These are phyloP conservation scores for Rhizopogon vesiculosus DNA, from an alignment of 768 basidiomycete genomes.

Conservation along the genomic window DNA sequence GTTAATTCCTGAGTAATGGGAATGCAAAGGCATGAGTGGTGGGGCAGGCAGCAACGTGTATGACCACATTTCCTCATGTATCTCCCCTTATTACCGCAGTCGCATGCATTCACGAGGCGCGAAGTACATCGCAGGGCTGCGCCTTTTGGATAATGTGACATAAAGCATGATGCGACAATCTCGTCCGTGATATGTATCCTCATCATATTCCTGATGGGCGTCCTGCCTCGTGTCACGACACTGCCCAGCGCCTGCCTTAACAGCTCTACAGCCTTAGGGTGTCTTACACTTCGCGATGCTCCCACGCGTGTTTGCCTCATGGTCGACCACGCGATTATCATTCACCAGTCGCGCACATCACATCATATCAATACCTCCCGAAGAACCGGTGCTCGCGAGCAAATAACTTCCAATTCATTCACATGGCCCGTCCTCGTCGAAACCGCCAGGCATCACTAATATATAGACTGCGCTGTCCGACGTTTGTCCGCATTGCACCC, in stretches of 20 bases:
- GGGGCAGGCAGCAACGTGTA: constrained; percentile 1
- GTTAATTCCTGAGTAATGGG: neutral
- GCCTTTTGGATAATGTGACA: neutral
- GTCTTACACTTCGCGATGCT: neutral
- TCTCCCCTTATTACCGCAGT: neutral
- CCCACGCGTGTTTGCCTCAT: constrained; percentile 29
- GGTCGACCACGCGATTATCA: constrained; percentile 30
- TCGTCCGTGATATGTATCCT: too few relatives aligned
- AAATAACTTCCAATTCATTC: constrained; percentile 17
- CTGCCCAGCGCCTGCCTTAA: neutral
- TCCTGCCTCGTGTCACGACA: neutral
- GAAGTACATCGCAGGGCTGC: neutral
- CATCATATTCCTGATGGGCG: neutral
- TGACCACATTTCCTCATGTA: neutral
- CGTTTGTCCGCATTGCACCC: constrained; percentile 15
- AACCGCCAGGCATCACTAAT: constrained; percentile 28
- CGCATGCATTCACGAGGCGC: neutral
- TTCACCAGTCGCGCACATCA: constrained; percentile 26
- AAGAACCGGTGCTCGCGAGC: constrained; percentile 13
- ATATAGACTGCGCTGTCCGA: constrained; percentile 24
- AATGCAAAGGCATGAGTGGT: neutral
- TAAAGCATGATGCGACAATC: neutral
- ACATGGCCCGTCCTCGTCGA: constrained; percentile 30
- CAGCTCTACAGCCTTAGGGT: too few relatives aligned
- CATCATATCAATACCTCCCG: constrained; percentile 22